Conservation (phyloP, 2,329 filamentous ascomycete genomes). For the Hypocrella siamensis region DNA sequence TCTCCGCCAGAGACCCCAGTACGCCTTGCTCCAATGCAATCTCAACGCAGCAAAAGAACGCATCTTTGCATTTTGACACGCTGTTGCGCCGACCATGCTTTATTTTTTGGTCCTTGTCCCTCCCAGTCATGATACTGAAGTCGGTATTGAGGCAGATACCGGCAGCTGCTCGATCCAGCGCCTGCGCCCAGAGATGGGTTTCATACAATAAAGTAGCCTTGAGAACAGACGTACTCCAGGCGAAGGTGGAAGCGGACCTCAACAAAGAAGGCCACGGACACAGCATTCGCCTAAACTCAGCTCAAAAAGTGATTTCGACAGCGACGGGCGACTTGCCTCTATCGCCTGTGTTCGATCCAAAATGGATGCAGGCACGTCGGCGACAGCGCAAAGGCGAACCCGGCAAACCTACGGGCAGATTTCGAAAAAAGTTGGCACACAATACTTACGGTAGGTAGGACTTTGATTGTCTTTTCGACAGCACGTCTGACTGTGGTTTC, state of each 20-base stretch:
- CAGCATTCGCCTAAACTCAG: conserved; percentile 18
- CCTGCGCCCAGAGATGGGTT: conserved; percentile 12
- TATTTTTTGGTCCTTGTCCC: not conserved
- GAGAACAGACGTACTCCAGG: conserved; percentile 13
- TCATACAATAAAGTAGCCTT: conserved; percentile 16
- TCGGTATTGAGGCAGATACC: conserved; percentile 6
- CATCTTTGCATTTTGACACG: not conserved
- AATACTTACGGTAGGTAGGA: conserved; percentile 46
- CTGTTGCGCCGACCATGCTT: not conserved
- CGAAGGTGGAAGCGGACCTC: conserved; percentile 16
- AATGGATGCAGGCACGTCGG: conserved; percentile 27
- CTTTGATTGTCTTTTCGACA: too few species aligned
- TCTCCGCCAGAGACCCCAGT: too few species aligned
- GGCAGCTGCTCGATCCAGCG: conserved; percentile 2
- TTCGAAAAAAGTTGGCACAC: conserved; percentile 41
- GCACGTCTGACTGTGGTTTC: not conserved
- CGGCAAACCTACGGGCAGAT: conserved; percentile 20
- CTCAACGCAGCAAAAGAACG: too few species aligned
- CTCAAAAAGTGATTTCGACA: conserved; percentile 28
- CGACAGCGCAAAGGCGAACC: conserved; percentile 23
- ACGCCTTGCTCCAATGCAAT: too few species aligned
- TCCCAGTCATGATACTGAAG: not conserved
- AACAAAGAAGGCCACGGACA: conserved; percentile 13
- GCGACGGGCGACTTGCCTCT: conserved; percentile 30
- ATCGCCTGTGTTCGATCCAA: conserved; percentile 37